These are phyloP conservation scores for Ramularia endophylla DNA, from an alignment of 2,329 filamentous ascomycete genomes.

Conservation along the genomic window DNA sequence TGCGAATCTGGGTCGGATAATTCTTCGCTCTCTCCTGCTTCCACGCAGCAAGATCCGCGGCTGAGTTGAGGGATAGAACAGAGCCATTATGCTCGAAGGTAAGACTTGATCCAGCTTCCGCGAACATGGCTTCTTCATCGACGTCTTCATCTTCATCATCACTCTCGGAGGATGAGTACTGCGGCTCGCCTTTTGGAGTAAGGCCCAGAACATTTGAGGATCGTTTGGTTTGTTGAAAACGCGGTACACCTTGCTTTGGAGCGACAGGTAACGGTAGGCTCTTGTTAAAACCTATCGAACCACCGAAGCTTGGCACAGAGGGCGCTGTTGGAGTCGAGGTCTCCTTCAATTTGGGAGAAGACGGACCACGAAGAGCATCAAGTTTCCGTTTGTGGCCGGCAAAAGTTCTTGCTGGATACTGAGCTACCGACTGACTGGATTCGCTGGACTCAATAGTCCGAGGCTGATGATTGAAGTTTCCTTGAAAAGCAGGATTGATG, in stretches of 20 bases:
- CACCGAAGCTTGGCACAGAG: constrained; percentile 29
- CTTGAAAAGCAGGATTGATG: constrained; percentile 26
- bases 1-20: constrained; percentile 71
- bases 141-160: constrained; percentile 60
- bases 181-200: constrained; percentile 43
- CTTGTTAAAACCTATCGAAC: constrained; percentile 15
- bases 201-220: constrained; percentile 67
- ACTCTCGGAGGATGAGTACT: constrained; percentile 24
- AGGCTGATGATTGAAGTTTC: background rate
- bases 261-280: constrained; percentile 1
- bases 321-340: constrained; percentile 24
- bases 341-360: constrained; percentile 8
- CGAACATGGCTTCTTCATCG: constrained; percentile 58
- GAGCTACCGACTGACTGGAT: constrained; percentile 1
- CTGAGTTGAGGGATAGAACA: constrained; percentile 47
- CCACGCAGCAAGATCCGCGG: constrained; percentile 70
- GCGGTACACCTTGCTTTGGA: background rate
- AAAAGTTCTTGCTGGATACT: constrained; percentile 12
- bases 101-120: constrained; percentile 29
- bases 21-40: constrained; percentile 72
- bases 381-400: constrained; percentile 32
- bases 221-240: constrained; percentile 31
- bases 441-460: background rate
- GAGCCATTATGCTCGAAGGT: constrained; percentile 52
- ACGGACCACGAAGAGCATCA: constrained; percentile 22